Conservation (phyloP, 805 yeast species). For the Zygosaccharomyces gambellarensis region DNA sequence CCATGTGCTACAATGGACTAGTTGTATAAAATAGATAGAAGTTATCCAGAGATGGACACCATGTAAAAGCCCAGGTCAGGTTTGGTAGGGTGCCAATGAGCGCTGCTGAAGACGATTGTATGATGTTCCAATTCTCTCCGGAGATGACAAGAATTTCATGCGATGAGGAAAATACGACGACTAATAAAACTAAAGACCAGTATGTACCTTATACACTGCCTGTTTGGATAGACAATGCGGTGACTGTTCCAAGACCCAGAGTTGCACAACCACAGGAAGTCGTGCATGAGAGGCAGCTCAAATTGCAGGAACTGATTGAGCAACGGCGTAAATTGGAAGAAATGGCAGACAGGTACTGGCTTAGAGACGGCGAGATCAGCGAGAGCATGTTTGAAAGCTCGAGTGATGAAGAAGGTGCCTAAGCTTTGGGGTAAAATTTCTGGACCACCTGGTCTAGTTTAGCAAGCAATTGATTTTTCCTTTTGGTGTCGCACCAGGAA, state of each 20-base stretch:
- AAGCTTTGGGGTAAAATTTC: constrained; percentile 31
- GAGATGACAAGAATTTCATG: background rate
- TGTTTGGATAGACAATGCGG: background rate
- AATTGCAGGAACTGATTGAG: constrained; percentile 3
- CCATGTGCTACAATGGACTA: background rate
- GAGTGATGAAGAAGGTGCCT: constrained; percentile 26
- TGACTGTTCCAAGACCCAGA: background rate
- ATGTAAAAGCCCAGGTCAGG: background rate
- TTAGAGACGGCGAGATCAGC: constrained; percentile 22
- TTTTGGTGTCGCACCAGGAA: constrained; percentile 66
- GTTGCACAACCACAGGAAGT: background rate
- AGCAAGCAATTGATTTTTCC: constrained; percentile 42
- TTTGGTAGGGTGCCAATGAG: background rate
- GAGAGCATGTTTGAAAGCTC: constrained; percentile 32
- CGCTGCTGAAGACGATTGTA: constrained; percentile 1
- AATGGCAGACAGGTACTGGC: constrained; percentile 26
- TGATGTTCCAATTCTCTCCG: constrained; percentile 2
- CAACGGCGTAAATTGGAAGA: constrained; percentile 14
- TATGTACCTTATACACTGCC: constrained; percentile 2
- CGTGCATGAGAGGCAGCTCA: background rate
- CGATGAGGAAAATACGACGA: background rate
- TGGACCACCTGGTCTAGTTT: constrained; percentile 40
- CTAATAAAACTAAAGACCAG: background rate
- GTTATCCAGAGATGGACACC: background rate
- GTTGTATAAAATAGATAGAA: background rate